These are phyloP conservation scores for Crepidotus variabilis DNA, from an alignment of 768 basidiomycete species.

Conservation along the genomic window DNA sequence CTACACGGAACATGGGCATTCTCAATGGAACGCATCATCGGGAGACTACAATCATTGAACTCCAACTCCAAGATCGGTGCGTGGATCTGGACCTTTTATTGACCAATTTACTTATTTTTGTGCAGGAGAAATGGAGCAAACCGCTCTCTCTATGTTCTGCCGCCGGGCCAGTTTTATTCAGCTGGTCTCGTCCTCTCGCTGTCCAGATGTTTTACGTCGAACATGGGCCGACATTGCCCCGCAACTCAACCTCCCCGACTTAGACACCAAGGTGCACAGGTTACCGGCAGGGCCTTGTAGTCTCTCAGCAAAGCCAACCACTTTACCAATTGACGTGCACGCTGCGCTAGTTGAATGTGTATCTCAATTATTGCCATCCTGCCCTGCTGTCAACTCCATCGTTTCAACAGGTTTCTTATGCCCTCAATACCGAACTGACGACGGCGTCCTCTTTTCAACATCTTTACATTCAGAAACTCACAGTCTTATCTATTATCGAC, in stretches of 20 bases:
- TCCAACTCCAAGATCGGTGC: conserved; percentile 14
- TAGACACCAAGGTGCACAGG: background rate
- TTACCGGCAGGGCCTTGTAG: background rate
- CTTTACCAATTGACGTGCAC: background rate
- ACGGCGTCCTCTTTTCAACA: background rate
- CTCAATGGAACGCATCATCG: conserved; percentile 11
- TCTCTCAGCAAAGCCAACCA: background rate
- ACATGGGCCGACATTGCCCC: background rate
- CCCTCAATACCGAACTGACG: background rate
- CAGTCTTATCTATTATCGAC: background rate
- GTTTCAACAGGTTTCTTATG: background rate
- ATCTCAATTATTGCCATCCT: background rate
- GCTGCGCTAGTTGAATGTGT: background rate
- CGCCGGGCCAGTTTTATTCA: background rate
- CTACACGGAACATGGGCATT: conserved; percentile 15
- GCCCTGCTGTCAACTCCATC: background rate
- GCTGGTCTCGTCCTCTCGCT: background rate
- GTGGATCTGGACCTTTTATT: background rate
- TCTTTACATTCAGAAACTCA: background rate
- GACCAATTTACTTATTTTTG: background rate
- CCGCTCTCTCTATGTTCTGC: conserved; percentile 1
- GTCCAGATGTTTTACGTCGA: background rate
- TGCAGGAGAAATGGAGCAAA: conserved; percentile 1
- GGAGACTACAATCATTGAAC: conserved; percentile 9
- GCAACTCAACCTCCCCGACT: background rate